Evolutionary conservation across 371 early-diverging fungal species (phyloP), one percentile per base, ranked within the genome.

Genomic region (Syncephalastrum racemosum): DNA sequence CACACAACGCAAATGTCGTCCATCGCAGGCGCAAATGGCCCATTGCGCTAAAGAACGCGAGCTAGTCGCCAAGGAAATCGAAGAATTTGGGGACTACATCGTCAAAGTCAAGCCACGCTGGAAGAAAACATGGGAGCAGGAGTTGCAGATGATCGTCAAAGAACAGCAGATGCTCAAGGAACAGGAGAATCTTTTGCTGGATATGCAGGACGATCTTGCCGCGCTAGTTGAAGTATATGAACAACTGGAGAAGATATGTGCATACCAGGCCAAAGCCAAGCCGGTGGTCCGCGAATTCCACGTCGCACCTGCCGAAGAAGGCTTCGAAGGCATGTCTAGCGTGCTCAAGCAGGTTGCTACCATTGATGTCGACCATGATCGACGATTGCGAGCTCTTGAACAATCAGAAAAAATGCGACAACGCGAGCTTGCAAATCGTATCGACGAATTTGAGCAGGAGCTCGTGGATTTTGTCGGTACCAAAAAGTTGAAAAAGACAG

Each of bases 81-180:
- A 75, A 18, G 77, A 80, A 36, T 82, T 90, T 40, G 64, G 79
- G 8, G 63, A 70, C 23, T 89, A 81, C 46, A 83, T 92, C 54
- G 73, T 74, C 47, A 77, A 83, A 13, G 78, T 86, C 4, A 80
- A 85, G 24, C 85, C 90, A 14, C 70, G 74, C 4, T 92, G 93
- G 93, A 91, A 92, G 60, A 87, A 84, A 71, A 87, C 87, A 0
- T 92, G 92, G 92, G 91, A 91, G 56, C 81, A 81, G 13, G 92
- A 92, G 63, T 67, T 92, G 36, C 88, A 92, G 56, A 85, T 81
- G 22, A 89, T 92, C 62, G 80, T 92, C 31, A 85, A 86, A 58
- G 92, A 92, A 53, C 92, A 92, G 63, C 79, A 87, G 60, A 82
- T 87, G 49, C 73, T 90, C 54, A 92, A 90, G 66, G 90, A 92